Evolutionary conservation across 805 yeast species (phyloP), one percentile per base, ranked within the genome.

Genomic region (Phaffomyces antillensis): DNA sequence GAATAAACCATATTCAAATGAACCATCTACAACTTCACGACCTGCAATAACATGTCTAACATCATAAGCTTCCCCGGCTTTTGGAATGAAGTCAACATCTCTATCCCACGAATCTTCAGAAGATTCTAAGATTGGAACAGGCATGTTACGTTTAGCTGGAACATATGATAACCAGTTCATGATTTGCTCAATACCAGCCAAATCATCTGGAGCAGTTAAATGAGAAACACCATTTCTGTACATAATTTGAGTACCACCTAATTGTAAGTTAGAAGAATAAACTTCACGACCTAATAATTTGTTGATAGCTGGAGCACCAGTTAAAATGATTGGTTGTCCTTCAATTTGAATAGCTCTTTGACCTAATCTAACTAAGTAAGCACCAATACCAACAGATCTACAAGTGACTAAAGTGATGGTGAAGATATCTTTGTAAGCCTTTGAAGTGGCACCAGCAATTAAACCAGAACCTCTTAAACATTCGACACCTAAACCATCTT

Each of bases 351-450:
- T 90, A 37, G 98, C 95, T 75, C 99, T 85, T 76, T 93, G 98
- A 61, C 99, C 99, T 55, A 93, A 77, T 70, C 99, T 85, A 36
- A 93, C 99, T 64, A 93, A 76, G 64, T 93, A 93, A 39, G 99
- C 99, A 74, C 99, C 99, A 66, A 93, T 93, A 83, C 99, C 99
- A 60, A 93, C 99, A 42, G 98, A 90, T 76, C 99, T 83, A 73
- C 98, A 90, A n/a, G 99, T 93, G 45, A 93, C 99, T 65, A 93
- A 75, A n/a, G 99, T 91, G 48, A 90, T 80, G 18, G 99, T 93
- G 74, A 93, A 93, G 51, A 93, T 93, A 63, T 93, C 99, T 65
- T 86, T 86, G 79, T 93, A 93, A 18, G 99, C 99, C 65, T 88
- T 83, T 12, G 97, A 86, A 39, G 99, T 93, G 26, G 96, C 96